Evolutionary conservation across 139 green algal genomes (phyloP).

Genomic region (Asterochloris sp.): DNA sequence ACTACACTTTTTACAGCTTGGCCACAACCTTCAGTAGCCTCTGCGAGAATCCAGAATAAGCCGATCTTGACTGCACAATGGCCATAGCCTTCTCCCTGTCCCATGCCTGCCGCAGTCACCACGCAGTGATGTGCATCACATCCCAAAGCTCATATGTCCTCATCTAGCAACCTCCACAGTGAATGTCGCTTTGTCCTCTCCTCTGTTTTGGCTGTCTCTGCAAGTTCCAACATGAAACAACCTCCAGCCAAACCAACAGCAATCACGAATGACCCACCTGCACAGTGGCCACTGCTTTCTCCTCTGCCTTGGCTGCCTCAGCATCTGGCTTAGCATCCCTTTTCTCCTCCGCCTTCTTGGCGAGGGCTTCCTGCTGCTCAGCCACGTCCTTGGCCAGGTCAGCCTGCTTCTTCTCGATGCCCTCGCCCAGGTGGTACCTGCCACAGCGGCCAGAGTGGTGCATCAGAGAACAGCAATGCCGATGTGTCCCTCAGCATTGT

Average conservation of each 20-base stretch:
- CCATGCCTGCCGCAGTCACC: too few relatives aligned
- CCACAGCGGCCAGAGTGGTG: neutral
- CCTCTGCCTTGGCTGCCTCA: conserved; percentile 30
- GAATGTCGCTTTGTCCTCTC: too few relatives aligned
- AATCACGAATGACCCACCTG: conserved; percentile 17
- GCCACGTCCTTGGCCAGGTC: conserved; percentile 90
- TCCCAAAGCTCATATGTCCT: too few relatives aligned
- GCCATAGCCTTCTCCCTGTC: too few relatives aligned
- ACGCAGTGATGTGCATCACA: too few relatives aligned
- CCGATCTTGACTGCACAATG: too few relatives aligned
- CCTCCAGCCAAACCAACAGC: neutral
- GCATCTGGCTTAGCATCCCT: conserved; percentile 16
- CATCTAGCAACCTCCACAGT: too few relatives aligned
- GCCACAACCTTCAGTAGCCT: too few relatives aligned
- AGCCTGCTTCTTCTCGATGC: conserved; percentile 76
- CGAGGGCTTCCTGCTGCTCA: conserved; percentile 70
- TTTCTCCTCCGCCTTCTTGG: conserved; percentile 54
- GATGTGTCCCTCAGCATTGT: neutral
- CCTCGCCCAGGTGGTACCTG: conserved; percentile 82
- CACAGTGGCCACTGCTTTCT: conserved; percentile 32
- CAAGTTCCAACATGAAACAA: neutral
- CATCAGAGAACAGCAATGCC: neutral
- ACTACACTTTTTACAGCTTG: too few relatives aligned
- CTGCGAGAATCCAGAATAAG: too few relatives aligned
- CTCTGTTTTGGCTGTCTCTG: neutral